Evolutionary conservation across 768 basidiomycete genomes (phyloP).

Genomic region (Calocybe indica): DNA sequence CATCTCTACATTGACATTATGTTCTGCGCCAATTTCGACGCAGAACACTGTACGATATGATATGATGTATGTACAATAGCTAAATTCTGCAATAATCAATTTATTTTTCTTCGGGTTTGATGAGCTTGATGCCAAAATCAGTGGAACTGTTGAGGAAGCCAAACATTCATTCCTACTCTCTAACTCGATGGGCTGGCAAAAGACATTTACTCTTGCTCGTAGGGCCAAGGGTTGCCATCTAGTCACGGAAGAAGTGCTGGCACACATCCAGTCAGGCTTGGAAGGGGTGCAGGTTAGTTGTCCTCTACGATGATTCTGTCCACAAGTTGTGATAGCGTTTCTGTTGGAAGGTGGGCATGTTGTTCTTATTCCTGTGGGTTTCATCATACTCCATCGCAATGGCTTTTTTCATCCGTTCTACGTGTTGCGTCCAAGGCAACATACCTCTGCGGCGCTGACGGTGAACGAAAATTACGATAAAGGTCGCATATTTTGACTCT

Average conservation of each 20-base stretch:
- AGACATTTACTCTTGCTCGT: slow-evolving; percentile 61
- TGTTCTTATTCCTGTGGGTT: slow-evolving; percentile 82
- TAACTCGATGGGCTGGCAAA: slow-evolving; percentile 81
- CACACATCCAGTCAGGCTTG: slow-evolving; percentile 65
- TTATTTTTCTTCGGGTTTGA: too few relatives aligned
- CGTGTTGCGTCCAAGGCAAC: slow-evolving; percentile 25
- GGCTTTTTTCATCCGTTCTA: slow-evolving; percentile 3
- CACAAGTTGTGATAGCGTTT: background rate
- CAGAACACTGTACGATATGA: too few relatives aligned
- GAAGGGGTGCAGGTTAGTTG: slow-evolving; percentile 52
- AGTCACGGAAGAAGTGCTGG: slow-evolving; percentile 69
- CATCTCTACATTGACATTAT: too few relatives aligned
- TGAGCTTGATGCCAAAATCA: too few relatives aligned
- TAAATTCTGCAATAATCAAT: too few relatives aligned
- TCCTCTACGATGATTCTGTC: background rate
- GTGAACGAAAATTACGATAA: slow-evolving; percentile 88
- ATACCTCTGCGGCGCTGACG: slow-evolving; percentile 75
- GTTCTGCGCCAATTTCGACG: too few relatives aligned
- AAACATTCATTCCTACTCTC: background rate
- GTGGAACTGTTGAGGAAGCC: too few relatives aligned
- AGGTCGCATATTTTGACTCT: slow-evolving; percentile 38
- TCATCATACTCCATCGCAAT: background rate
- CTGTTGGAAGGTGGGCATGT: slow-evolving; percentile 66
- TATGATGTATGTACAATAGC: too few relatives aligned
- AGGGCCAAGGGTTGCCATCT: slow-evolving; percentile 71